Evolutionary conservation across 306 rosid genomes (phyloP).

Genomic region (Glycine soja): DNA sequence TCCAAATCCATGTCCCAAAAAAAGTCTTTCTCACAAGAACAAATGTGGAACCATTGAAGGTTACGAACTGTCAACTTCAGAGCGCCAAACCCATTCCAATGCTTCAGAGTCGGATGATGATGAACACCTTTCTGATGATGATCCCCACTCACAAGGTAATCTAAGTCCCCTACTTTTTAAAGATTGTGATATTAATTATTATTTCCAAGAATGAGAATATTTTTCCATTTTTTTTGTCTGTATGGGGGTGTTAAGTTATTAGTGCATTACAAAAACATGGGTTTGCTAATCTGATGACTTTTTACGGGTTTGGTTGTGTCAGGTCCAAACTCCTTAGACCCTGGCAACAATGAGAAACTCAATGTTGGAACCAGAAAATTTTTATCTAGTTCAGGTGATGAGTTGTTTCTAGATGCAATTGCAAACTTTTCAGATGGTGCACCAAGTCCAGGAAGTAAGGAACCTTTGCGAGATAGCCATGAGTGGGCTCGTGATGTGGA

Average conservation of each 20-base stretch:
- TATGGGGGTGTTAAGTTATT: not conserved
- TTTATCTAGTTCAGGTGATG: slow-evolving; percentile 56
- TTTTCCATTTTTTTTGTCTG: not conserved
- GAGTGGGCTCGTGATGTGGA: slow-evolving; percentile 32
- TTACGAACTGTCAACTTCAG: slow-evolving; percentile 50
- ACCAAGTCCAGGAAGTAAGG: slow-evolving; percentile 38
- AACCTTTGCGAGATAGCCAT: not conserved
- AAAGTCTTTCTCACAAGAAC: slow-evolving; percentile 78
- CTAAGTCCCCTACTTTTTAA: not conserved
- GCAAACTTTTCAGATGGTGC: slow-evolving; percentile 63
- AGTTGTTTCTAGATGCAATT: slow-evolving; percentile 66
- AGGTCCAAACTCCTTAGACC: slow-evolving; percentile 55
- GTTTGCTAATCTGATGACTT: slow-evolving; percentile 18
- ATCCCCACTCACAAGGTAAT: slow-evolving; percentile 53
- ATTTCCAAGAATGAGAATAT: not conserved
- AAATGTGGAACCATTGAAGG: slow-evolving; percentile 88
- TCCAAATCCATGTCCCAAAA: slow-evolving; percentile 74
- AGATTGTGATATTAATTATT: not conserved
- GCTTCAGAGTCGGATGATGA: slow-evolving; percentile 46
- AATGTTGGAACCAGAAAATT: slow-evolving; percentile 41
- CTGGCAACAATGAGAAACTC: slow-evolving; percentile 40
- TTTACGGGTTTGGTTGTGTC: slow-evolving; percentile 45
- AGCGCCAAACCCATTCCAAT: slow-evolving; percentile 46
- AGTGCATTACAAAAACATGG: not conserved
- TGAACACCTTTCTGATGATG: slow-evolving; percentile 50